Conservation (phyloP, 768 basidiomycete species). For the Calocera cornea region DNA sequence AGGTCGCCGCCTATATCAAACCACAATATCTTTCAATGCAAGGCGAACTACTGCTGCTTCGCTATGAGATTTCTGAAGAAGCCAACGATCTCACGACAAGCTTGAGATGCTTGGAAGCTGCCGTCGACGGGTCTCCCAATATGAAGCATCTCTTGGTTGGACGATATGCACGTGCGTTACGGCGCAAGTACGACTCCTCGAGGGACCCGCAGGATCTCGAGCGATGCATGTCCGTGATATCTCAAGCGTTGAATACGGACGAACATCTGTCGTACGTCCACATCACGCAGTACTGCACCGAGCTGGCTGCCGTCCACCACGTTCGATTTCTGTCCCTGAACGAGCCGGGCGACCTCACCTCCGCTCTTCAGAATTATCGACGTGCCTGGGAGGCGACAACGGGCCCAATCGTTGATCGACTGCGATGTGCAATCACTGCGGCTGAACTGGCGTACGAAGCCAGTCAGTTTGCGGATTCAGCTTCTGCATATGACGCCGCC, state of each 20-base stretch:
- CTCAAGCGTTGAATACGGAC: neutral
- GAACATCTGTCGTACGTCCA: neutral
- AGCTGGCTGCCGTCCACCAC: neutral
- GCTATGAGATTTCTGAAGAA: too few relatives aligned
- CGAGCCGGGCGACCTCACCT: slow-evolving; percentile 14
- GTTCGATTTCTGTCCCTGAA: neutral
- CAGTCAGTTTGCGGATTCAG: slow-evolving; percentile 12
- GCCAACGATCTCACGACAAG: too few relatives aligned
- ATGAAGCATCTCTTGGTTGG: neutral
- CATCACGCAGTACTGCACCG: neutral
- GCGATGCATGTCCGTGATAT: neutral
- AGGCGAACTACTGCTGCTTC: too few relatives aligned
- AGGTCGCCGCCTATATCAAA: too few relatives aligned
- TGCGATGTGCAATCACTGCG: neutral
- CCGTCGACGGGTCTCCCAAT: too few relatives aligned
- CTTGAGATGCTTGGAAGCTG: too few relatives aligned
- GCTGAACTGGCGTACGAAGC: neutral
- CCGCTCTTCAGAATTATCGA: slow-evolving; percentile 13
- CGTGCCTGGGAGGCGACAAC: slow-evolving; percentile 13
- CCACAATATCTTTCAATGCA: too few relatives aligned
- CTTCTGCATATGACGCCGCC: slow-evolving; percentile 22
- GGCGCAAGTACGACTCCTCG: neutral
- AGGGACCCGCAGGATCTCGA: neutral
- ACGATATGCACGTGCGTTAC: neutral
- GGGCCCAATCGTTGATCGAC: slow-evolving; percentile 13